phyloP scores from a whole-genome alignment of 163 green algal genomes.

The Smithsoniella earleae region DNA sequence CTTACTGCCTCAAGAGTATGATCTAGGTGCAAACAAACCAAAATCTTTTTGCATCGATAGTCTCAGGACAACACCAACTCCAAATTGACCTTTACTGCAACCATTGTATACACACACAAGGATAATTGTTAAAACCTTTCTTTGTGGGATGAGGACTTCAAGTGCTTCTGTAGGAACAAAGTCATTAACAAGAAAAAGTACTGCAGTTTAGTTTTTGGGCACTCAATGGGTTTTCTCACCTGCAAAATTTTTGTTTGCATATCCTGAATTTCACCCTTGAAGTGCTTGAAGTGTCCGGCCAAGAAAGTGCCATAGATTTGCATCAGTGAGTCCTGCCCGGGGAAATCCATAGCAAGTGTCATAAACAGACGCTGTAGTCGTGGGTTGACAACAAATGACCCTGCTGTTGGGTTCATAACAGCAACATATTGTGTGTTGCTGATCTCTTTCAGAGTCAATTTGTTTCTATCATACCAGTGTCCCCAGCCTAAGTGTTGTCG shows the following conservation, averaged over 20 bases:
- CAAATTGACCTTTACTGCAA: too few relatives aligned
- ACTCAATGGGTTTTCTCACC: conserved; percentile 40
- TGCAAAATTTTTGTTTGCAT: conserved; percentile 52
- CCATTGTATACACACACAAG: too few relatives aligned
- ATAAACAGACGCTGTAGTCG: conserved; percentile 79
- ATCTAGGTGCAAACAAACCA: too few relatives aligned
- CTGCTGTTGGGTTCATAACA: conserved; percentile 76
- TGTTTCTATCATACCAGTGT: conserved; percentile 70
- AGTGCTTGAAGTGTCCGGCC: conserved; percentile 50
- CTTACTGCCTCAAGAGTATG: too few relatives aligned
- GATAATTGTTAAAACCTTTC: too few relatives aligned
- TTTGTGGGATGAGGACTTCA: too few relatives aligned
- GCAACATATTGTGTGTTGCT: conserved; percentile 76
- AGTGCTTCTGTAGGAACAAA: too few relatives aligned
- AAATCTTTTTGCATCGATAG: too few relatives aligned
- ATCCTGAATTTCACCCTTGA: conserved; percentile 44
- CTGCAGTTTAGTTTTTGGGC: too few relatives aligned
- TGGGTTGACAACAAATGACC: conserved; percentile 78
- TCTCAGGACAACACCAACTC: too few relatives aligned
- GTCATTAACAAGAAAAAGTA: too few relatives aligned
- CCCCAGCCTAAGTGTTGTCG: conserved; percentile 78
- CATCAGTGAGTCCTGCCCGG: conserved; percentile 71
- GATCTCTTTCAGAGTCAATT: conserved; percentile 80
- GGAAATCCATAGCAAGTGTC: conserved; percentile 75
- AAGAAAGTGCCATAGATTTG: conserved; percentile 79